These are phyloP conservation scores for Physcomitrium patens DNA, from an alignment of 225 moss, liverwort and hornwort genomes.

Conservation along the genomic window DNA sequence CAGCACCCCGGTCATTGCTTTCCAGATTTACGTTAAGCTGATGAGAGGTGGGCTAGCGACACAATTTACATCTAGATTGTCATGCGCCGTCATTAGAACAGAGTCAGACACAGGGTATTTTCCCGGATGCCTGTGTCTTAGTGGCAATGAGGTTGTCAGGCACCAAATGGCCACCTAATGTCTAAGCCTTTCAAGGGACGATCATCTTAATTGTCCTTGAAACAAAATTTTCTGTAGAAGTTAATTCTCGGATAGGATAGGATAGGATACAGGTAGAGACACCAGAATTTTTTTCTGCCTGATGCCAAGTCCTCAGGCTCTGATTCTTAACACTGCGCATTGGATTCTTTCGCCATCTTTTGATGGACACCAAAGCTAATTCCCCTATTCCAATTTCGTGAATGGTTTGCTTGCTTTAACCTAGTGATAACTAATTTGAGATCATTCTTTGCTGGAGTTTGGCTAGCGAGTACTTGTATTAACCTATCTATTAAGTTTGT, in stretches of 20 bases:
- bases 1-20: slow-evolving; percentile 76
- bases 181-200: not conserved
- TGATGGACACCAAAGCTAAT: too few species aligned
- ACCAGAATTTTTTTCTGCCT: slow-evolving; percentile 21
- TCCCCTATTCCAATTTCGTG: too few species aligned
- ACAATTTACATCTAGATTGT: slow-evolving; percentile 14
- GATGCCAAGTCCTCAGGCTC: slow-evolving; percentile 26
- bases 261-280: slow-evolving; percentile 17
- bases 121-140: slow-evolving; percentile 11
- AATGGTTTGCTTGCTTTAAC: too few species aligned
- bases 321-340: slow-evolving; percentile 26
- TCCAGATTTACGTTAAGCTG: slow-evolving; percentile 63
- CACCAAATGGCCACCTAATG: not conserved
- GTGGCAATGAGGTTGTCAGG: slow-evolving; percentile 16
- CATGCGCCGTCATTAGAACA: slow-evolving; percentile 10
- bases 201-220: slow-evolving; percentile 29
- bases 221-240: slow-evolving; percentile 28
- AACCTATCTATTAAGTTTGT: too few species aligned
- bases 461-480: too few species aligned
- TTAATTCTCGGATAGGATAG: slow-evolving; percentile 20
- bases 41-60: slow-evolving; percentile 25
- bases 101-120: slow-evolving; percentile 20
- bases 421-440: too few species aligned
- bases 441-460: too few species aligned
- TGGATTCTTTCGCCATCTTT: slow-evolving; percentile 13